Evolutionary conservation across 805 yeast species (phyloP), one percentile per base, ranked within the genome.

Genomic region (Wickerhamomyces queroliae): DNA sequence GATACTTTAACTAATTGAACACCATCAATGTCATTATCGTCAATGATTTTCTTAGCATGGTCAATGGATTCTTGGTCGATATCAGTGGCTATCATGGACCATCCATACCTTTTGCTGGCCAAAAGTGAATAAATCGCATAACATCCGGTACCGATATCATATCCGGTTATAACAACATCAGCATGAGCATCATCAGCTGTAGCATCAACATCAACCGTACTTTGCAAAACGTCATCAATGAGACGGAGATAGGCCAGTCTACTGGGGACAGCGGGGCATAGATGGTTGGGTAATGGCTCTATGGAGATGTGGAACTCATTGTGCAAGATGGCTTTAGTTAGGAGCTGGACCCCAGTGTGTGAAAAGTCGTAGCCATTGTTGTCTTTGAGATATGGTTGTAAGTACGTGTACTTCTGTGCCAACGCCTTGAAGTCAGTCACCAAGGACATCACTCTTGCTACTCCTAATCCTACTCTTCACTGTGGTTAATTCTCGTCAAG

Each of bases 101-200:
- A 52, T 6, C 36, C 39, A 20, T 40, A 48, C 12, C 55, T 19
- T 15, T 47, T 43, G 21, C 56, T 42, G 7, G 61, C 72, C 24
- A 75, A 42, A 1, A 74, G 39, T 2, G 76, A 68, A 48, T 74
- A 74, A 1, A 74, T 67, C 4, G 70, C 70, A 30, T 67, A 57
- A 18, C 69, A 67, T 1, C 80, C 79, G 0, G 74, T 68, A 1
- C 80, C 80, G 15, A 72, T 57, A 44, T 72, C 77, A n/a, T 69
- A 36, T 1, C 66, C 69, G 15, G 28, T 30, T n/a, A 43, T n/a
- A n/a, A n/a, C n/a, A n/a, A n/a, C n/a, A n/a, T n/a, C n/a, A n/a
- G n/a, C n/a, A n/a, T n/a, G n/a, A n/a, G n/a, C 23, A n/a, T n/a
- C 5, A 4, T 5, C 21, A 4, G 17, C 26, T 5, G 5, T 18